Base-by-base conservation (phyloP, 495 filamentous ascomycete species). In the Aspergillus haitiensis region DNA sequence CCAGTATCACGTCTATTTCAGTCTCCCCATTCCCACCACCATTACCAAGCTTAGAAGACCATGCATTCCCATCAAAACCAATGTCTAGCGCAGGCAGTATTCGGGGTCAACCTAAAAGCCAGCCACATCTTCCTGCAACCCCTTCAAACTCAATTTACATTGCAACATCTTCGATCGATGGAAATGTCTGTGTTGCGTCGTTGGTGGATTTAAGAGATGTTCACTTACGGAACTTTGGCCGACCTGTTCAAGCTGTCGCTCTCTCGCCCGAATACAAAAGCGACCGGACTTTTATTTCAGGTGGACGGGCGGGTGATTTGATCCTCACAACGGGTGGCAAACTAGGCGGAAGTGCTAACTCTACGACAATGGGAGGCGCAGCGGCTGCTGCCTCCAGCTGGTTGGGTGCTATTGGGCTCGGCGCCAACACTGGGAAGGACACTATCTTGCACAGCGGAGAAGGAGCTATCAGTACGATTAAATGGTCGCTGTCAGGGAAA, bases 121-220 rank as follows among this genome's bases (percentile, higher is more conserved):
- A 78, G 63, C 18, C 78, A 9, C 10, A 58, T 9, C 42, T 93
- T 8, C 84, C 89, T 3, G 80, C 84, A 34, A 89, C 80, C 6
- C 87, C 91, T 0, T 91, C 89, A 7, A 96, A 96, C 63, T 86
- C 87, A 39, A 94, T 97, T 45, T 87, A 94, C 73, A 91, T 98
- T 60, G 94, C 88, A 2, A 93, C 92, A 2, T 90, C 95, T 13
- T 98, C 95, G 0, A 91, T 97, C 64, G 94, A 98, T 70, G 94
- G 94, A 31, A 92, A 96, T 63, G 88, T 98, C 8, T 97, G 94
- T 60, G 83, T 98, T 18, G 83, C 88, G 46, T 95, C 92, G 2
- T 70, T 98, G 35, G 79, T 92, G 16, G 87, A 90, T 62, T 76
- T 82, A 6, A 88, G 84, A 61, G 94, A 98, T 73, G 91, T 97